A percentile compares a stretch with the other conserved stretches of the same genome.
Evolutionary conservation across 2,329 filamentous ascomycete genomes (phyloP).

Genomic region (Lecanosticta acicola): DNA sequence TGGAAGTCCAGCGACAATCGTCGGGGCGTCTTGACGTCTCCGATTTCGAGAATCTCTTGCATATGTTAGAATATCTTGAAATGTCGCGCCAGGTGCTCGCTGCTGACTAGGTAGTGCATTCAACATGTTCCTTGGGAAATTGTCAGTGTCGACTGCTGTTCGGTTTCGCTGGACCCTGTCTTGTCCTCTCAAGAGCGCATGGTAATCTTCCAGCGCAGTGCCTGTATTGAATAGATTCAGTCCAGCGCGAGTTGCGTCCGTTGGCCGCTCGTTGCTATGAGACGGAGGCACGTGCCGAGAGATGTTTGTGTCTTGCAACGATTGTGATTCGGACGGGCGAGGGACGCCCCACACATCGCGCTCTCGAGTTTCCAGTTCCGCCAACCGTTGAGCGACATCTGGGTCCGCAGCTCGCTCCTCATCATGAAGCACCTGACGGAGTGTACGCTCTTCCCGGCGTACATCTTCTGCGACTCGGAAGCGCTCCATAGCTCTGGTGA

Average conservation of each 20-base stretch:
- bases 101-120: neutral
- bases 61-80: neutral
- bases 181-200: too few species aligned
- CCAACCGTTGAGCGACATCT: slow-evolving; percentile 13
- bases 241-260: too few species aligned
- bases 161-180: neutral
- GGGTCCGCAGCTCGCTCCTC: slow-evolving; percentile 25
- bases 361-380: slow-evolving; percentile 19
- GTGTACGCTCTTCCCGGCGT: slow-evolving; percentile 30
- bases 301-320: neutral
- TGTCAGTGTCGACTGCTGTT: neutral
- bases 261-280: neutral
- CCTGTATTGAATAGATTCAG: too few species aligned
- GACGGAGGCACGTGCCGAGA: neutral
- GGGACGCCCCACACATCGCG: slow-evolving; percentile 32
- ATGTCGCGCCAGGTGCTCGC: neutral
- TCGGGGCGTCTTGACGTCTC: neutral
- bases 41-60: neutral
- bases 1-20: slow-evolving; percentile 9
- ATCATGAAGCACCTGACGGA: slow-evolving; percentile 30
- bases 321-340: neutral
- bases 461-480: slow-evolving; percentile 41
- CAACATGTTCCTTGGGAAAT: slow-evolving; percentile 5
- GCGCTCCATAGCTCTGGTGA: slow-evolving; percentile 39
- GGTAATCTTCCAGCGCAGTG: too few species aligned